Base-by-base conservation (phyloP, 2,329 filamentous ascomycete species). In the Simplicillium aogashimaense region DNA sequence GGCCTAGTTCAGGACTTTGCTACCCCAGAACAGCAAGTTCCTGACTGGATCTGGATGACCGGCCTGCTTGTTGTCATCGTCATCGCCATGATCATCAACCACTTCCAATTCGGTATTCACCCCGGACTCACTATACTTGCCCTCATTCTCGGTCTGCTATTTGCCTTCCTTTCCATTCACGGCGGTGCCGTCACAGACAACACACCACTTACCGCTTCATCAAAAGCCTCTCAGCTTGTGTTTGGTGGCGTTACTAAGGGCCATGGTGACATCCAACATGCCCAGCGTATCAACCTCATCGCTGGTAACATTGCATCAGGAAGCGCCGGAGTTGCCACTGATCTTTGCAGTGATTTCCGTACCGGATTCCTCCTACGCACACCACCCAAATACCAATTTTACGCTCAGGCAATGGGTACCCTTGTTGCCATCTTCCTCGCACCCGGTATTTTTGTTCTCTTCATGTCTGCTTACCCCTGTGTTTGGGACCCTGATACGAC, bases 171-270 rank as follows among this genome's bases (percentile, higher is more conserved):
- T 31, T 70, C 51, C 39, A 63, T 64, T 43, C 61, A 63, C 30
- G 60, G 60, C 8, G 63, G 74, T 36, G 76, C 76, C 12, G 74
- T 78, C 49, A 78, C 74, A 1, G 60, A 64, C 48, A 72, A 72
- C 48, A 78, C 78, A 0, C 80, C 80, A 1, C 63, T 83, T 3
- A 83, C 79, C 3, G 77, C 80, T 3, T 76, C 76, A 1, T 71
- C 78, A 47, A 84, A 83, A 59, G 79, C 79, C 4, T 80, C 77
- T 2, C 80, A 83, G 62, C 73, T 83, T 42, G 68, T 83, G 41
- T 76, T 81, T 37, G 79, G 79, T 47, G 78, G 72, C 39, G 76
- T 77, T 28, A 82, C 78, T 29, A 67, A 70, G 42, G 61, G 69
- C 46, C 20, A 25, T 9, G 73, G 69, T 57, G 50, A 58, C 2